Evolutionary conservation across 2,329 filamentous ascomycete genomes (phyloP).

Genomic region (Dactylellina leptospora): DNA sequence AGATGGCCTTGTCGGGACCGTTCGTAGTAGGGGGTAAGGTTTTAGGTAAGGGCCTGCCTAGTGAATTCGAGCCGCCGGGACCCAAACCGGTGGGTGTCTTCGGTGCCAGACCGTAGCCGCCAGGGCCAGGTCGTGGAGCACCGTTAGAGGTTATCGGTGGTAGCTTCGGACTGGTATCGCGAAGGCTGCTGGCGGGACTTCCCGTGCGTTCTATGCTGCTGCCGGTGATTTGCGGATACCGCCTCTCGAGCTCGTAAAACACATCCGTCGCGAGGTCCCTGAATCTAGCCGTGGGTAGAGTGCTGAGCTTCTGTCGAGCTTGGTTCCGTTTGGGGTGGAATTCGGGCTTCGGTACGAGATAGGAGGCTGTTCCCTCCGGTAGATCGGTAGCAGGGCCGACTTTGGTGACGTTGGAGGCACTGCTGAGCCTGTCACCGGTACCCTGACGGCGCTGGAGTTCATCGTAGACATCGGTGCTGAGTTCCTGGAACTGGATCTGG

Average conservation of each 20-base stretch:
- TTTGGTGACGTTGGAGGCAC: slow-evolving; percentile 61
- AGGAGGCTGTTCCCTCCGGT: slow-evolving; percentile 66
- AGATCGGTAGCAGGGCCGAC: slow-evolving; percentile 65
- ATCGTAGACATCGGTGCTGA: slow-evolving; percentile 97
- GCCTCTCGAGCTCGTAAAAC: slow-evolving; percentile 89
- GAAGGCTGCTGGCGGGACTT: slow-evolving; percentile 69
- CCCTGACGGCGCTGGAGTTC: slow-evolving; percentile 88
- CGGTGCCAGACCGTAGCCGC: slow-evolving; percentile 54
- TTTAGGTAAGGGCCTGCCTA: slow-evolving; percentile 78
- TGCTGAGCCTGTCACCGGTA: slow-evolving; percentile 61
- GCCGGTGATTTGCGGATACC: slow-evolving; percentile 81
- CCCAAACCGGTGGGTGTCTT: slow-evolving; percentile 49
- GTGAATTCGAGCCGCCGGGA: slow-evolving; percentile 43
- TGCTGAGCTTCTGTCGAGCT: slow-evolving; percentile 92
- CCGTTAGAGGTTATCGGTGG: slow-evolving; percentile 34
- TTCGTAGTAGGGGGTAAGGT: slow-evolving; percentile 75
- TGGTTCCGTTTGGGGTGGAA: slow-evolving; percentile 98
- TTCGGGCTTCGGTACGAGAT: slow-evolving; percentile 81
- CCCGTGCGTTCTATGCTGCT: slow-evolving; percentile 74
- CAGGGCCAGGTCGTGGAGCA: slow-evolving; percentile 19
- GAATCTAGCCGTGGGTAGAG: slow-evolving; percentile 84
- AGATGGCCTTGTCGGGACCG: slow-evolving; percentile 69
- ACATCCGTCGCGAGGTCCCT: slow-evolving; percentile 93
- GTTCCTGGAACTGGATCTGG: slow-evolving; percentile 91
- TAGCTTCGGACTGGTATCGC: slow-evolving; percentile 34